phyloP scores from a whole-genome alignment of 768 basidiomycete genomes.

The Amylocystis lapponica region DNA sequence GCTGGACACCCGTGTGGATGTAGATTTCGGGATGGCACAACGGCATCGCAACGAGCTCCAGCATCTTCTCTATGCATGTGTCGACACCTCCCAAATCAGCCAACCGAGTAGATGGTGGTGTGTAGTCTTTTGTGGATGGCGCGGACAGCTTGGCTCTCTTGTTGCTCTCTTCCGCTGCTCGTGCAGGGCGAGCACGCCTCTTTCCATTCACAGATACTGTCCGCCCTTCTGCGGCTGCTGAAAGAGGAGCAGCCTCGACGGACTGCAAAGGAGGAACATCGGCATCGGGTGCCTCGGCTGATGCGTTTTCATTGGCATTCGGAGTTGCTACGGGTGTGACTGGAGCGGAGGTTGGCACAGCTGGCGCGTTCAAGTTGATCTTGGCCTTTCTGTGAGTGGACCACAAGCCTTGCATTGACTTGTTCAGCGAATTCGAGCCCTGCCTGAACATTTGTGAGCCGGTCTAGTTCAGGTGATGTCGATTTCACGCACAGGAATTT shows the following conservation, averaged over 20 bases:
- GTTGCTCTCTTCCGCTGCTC: slow-evolving; percentile 44
- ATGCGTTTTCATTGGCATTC: slow-evolving; percentile 19
- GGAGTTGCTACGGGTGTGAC: slow-evolving; percentile 14
- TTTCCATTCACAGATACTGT: slow-evolving; percentile 36
- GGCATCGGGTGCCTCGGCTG: slow-evolving; percentile 1
- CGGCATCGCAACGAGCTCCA: slow-evolving; percentile 96
- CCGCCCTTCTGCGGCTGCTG: slow-evolving; percentile 3
- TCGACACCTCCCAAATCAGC: slow-evolving; percentile 88
- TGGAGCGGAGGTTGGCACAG: slow-evolving; percentile 16
- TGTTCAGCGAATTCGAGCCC: slow-evolving; percentile 71
- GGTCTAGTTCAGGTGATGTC: background rate
- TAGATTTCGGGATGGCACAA: slow-evolving; percentile 95
- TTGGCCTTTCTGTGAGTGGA: slow-evolving; percentile 57
- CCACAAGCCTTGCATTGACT: slow-evolving; percentile 79
- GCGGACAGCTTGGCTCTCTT: slow-evolving; percentile 51
- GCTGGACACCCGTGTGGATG: slow-evolving; percentile 85
- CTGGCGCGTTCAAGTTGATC: slow-evolving; percentile 55
- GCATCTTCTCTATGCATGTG: slow-evolving; percentile 81
- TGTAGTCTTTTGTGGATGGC: slow-evolving; percentile 49
- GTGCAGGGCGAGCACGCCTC: slow-evolving; percentile 56
- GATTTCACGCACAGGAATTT: slow-evolving; percentile 14
- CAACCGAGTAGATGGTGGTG: slow-evolving; percentile 70
- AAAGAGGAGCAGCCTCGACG: slow-evolving; percentile 2
- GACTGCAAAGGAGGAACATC: background rate
- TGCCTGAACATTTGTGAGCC: slow-evolving; percentile 38